A percentile compares a stretch with the other conserved stretches of the same genome.
phyloP scores from a whole-genome alignment of 768 basidiomycete species.

The Collybia sp. region DNA sequence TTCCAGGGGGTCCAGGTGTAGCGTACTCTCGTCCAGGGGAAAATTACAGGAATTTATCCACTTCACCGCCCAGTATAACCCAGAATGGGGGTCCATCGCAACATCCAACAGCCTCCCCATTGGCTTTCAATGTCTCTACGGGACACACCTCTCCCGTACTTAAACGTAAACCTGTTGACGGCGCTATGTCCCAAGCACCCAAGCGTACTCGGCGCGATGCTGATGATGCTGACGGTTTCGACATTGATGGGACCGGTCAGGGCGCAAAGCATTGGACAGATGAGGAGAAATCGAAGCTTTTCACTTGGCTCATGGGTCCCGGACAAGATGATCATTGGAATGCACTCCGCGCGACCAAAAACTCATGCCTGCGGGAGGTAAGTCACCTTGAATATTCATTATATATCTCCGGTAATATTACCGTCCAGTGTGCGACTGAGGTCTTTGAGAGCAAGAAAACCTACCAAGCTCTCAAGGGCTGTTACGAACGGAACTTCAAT shows the following conservation, averaged over 20 bases:
- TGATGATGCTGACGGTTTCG: constrained; percentile 36
- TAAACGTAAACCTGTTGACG: constrained; percentile 52
- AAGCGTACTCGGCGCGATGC: constrained; percentile 44
- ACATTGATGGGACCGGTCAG: constrained; percentile 43
- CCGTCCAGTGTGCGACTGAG: constrained; percentile 61
- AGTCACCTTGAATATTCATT: constrained; percentile 8
- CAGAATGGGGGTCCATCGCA: constrained; percentile 24
- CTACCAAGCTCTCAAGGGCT: constrained; percentile 80
- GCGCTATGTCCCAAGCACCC: constrained; percentile 26
- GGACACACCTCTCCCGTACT: constrained; percentile 30
- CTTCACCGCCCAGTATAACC: constrained; percentile 30
- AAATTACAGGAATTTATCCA: constrained; percentile 32
- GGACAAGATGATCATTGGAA: constrained; percentile 77
- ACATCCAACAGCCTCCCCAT: constrained; percentile 25
- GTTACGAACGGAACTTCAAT: constrained; percentile 83
- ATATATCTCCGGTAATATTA: constrained; percentile 5
- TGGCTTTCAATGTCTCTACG: constrained; percentile 28
- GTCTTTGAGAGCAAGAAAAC: constrained; percentile 77
- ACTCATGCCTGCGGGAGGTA: constrained; percentile 79
- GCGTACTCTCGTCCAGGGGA: constrained; percentile 15
- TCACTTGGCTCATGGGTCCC: constrained; percentile 72
- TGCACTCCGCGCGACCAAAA: constrained; percentile 72
- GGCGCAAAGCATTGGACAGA: constrained; percentile 86
- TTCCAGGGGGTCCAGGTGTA: constrained; percentile 30
- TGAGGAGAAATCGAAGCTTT: constrained; percentile 75